Base-by-base conservation (phyloP, 106 monocot species). In the Narthecium ossifragum region DNA sequence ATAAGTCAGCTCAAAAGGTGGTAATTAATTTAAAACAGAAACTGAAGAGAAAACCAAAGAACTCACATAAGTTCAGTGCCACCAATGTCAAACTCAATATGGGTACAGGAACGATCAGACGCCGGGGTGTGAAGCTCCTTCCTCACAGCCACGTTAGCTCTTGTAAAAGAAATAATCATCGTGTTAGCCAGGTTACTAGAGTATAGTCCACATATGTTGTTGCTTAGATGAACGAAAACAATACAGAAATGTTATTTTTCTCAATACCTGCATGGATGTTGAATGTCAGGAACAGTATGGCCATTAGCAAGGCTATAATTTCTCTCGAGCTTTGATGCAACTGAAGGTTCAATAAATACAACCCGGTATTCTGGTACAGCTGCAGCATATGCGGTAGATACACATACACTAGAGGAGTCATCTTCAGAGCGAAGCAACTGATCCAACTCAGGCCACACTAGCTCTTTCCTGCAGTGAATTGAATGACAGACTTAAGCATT, bases 51-150 rank as follows among this genome's bases (percentile, higher is more conserved):
- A 28, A 34, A 25, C 22, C 28, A 3, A 38, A 43, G 8, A 47
- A 66, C 90, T 74, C 84, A 90, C 90, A 20, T 51, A 53, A 98
- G 83, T 30, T 78, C 78, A 54, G 96, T 87, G 64, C 74, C 68
- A 71, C 78, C 63, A 59, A 98, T 90, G 63, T 90, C 86, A 69
- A 98, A 90, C 70, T 98, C 96, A 57, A 98, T 59, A 70, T 98
- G 96, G 53, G 78, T 87, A 71, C 90, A 94, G 2, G 94, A 94
- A 53, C 94, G 85, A 70, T 94, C 94, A 68, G 90, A 94, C 60
- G 74, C 78, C 52, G 86, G 72, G 24, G 66, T 77, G 66, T 98
- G 96, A 74, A 98, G 90, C 46, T 98, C 96, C 55, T 61, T 64
- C 33, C 71, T 65, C 28, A 90, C 90, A 69, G 76, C 86, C 53